phyloP scores from a whole-genome alignment of 768 basidiomycete species.

The Mycena capillaripes region DNA sequence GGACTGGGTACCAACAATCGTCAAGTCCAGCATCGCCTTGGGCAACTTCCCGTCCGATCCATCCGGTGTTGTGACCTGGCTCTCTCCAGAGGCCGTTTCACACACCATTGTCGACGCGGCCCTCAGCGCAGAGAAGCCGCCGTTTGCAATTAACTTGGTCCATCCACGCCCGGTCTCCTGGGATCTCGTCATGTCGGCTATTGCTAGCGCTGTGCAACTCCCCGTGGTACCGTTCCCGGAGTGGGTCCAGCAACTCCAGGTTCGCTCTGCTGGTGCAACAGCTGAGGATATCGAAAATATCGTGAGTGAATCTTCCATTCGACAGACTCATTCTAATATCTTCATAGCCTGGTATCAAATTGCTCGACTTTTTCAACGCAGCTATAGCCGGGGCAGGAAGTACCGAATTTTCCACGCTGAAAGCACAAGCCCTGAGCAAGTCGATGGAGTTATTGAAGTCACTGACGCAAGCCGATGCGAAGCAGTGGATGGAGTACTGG shows the following conservation, averaged over 20 bases:
- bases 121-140: constrained; percentile 34
- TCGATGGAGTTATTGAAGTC: constrained; percentile 1
- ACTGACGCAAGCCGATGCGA: neutral
- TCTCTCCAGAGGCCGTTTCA: constrained; percentile 52
- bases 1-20: constrained; percentile 49
- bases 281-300: constrained; percentile 46
- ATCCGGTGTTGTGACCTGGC: constrained; percentile 49
- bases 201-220: constrained; percentile 40
- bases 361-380: constrained; percentile 19
- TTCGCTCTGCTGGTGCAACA: constrained; percentile 35
- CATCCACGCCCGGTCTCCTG: constrained; percentile 53
- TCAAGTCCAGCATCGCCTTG: constrained; percentile 41
- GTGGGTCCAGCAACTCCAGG: constrained; percentile 47
- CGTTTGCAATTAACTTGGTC: constrained; percentile 50
- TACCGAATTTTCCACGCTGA: neutral
- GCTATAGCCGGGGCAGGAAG: neutral
- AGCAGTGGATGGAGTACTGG: constrained; percentile 24
- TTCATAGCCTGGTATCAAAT: constrained; percentile 16
- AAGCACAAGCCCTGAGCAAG: constrained; percentile 11
- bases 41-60: constrained; percentile 28
- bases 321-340: neutral
- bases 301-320: constrained; percentile 41
- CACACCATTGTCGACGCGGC: constrained; percentile 49
- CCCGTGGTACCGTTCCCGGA: constrained; percentile 42
- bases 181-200: constrained; percentile 40